Percentiles rank a stretch among this genome's conserved stretches.
phyloP scores from a whole-genome alignment of 164 flowering plant genomes.

The Aristolochia fimbriata region DNA sequence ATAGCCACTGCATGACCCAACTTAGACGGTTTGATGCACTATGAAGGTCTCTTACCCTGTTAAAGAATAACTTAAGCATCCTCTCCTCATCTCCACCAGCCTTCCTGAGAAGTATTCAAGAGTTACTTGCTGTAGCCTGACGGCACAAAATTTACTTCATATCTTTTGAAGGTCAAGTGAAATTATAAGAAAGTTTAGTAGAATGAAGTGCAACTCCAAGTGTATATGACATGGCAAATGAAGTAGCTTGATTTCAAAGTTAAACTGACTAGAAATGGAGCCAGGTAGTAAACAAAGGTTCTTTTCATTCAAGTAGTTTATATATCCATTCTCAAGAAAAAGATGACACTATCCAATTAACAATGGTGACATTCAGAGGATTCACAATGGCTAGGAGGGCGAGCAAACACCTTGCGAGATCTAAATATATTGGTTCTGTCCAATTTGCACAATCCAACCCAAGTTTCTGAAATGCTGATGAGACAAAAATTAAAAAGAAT shows the following conservation, averaged over 20 bases:
- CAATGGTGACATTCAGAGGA: neutral
- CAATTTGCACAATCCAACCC: constrained; percentile 97
- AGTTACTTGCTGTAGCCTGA: neutral
- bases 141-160: neutral
- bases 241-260: neutral
- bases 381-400: neutral
- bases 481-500: constrained; percentile 1
- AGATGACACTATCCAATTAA: neutral
- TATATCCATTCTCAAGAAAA: neutral
- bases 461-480: constrained; percentile 69
- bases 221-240: neutral
- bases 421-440: constrained; percentile 75
- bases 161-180: neutral
- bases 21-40: neutral
- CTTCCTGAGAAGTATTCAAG: constrained; percentile 38
- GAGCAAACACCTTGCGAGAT: constrained; percentile 65
- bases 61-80: constrained; percentile 71
- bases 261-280: neutral
- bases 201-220: neutral
- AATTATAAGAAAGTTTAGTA: neutral
- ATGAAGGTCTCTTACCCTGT: constrained; percentile 36
- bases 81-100: constrained; percentile 77
- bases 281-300: neutral
- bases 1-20: neutral
- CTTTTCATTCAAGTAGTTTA: too few species aligned